Conservation (phyloP, 2,329 filamentous ascomycete genomes). For the Aureobasidium uvarum region DNA sequence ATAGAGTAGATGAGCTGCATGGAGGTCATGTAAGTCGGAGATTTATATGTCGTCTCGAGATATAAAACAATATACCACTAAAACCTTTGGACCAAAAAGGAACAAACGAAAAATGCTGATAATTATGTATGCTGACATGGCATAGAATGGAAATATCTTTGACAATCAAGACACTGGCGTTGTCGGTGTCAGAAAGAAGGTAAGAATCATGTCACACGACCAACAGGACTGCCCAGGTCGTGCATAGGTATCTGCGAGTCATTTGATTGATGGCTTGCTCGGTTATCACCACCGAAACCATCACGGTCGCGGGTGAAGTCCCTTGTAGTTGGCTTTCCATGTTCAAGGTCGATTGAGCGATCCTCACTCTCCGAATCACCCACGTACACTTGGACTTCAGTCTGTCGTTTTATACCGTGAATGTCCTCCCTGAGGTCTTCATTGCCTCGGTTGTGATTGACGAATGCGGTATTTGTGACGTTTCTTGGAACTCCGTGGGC, state of each 20-base stretch:
- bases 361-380: constrained; percentile 13
- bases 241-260: constrained; percentile 24
- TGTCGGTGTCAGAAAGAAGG: background rate
- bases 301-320: constrained; percentile 17
- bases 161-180: background rate
- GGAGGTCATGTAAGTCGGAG: background rate
- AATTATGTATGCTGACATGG: background rate
- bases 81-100: background rate
- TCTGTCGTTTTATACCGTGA: constrained; percentile 12
- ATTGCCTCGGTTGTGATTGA: background rate
- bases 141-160: background rate
- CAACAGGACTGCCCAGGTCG: constrained; percentile 3
- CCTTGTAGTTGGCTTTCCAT: background rate
- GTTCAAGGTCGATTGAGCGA: background rate
- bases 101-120: background rate
- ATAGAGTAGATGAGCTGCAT: background rate
- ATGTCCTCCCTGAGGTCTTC: constrained; percentile 8
- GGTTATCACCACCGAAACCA: background rate
- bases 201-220: background rate
- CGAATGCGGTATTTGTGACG: constrained; percentile 3
- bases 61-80: no score
- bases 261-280: background rate
- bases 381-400: constrained; percentile 21
- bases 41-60: background rate
- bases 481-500: background rate